phyloP scores from a whole-genome alignment of 768 basidiomycete species.

The Agrocybe praecox region DNA sequence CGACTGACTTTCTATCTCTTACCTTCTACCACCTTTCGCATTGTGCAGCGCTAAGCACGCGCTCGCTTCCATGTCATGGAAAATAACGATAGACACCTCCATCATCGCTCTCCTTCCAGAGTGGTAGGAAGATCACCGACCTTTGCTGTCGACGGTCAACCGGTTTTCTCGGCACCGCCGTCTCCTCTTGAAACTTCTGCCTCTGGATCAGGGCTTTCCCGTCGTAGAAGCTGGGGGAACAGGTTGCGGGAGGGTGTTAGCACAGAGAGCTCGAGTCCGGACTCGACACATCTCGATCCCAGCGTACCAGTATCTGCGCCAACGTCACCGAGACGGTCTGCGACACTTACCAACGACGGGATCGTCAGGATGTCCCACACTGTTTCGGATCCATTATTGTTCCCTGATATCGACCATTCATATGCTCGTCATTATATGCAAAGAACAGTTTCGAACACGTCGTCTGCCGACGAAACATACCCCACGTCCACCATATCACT shows the following conservation, averaged over 20 bases:
- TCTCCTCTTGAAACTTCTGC: conserved; percentile 60
- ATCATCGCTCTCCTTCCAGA: conserved; percentile 32
- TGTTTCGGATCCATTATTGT: conserved; percentile 47
- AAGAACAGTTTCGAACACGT: conserved; percentile 22
- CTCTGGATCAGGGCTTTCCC: conserved; percentile 46
- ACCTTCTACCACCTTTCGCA: background rate
- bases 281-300: conserved; percentile 46
- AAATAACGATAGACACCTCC: conserved; percentile 32
- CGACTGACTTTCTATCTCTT: background rate
- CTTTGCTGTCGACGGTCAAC: conserved; percentile 57
- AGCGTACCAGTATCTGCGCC: conserved; percentile 6
- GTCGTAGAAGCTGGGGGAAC: conserved; percentile 65
- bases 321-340: conserved; percentile 22
- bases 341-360: conserved; percentile 8
- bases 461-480: conserved; percentile 31
- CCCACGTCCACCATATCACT: conserved; percentile 55
- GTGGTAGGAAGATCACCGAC: conserved; percentile 40
- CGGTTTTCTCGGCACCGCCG: conserved; percentile 47
- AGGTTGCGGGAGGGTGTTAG: conserved; percentile 19
- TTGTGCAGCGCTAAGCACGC: conserved; percentile 4
- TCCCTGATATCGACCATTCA: conserved; percentile 32
- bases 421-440: conserved; percentile 36
- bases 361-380: conserved; percentile 5
- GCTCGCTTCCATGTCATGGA: conserved; percentile 32
- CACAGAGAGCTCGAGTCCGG: conserved; percentile 32